A percentile compares a stretch with the other conserved stretches of the same genome.
Conservation (phyloP, 129 eudicot species). For the Lactuca sativa region DNA sequence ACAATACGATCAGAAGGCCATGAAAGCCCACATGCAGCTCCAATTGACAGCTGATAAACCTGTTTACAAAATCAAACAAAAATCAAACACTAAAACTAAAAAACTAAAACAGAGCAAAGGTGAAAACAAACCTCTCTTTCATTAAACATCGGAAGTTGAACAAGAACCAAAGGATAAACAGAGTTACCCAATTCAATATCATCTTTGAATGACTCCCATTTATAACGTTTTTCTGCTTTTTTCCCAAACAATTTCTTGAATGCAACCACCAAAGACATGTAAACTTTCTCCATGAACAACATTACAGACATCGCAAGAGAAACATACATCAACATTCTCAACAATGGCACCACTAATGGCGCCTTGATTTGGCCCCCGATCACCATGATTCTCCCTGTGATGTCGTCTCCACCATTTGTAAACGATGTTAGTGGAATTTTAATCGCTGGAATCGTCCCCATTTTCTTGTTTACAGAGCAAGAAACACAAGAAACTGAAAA, state of each 20-base stretch:
- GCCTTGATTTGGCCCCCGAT: neutral
- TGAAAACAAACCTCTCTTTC: constrained; percentile 55
- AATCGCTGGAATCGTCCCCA: neutral
- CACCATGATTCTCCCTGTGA: neutral
- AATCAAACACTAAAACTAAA: neutral
- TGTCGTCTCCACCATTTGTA: neutral
- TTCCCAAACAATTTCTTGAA: constrained; percentile 36
- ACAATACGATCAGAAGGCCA: constrained; percentile 25
- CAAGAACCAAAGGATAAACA: constrained; percentile 39
- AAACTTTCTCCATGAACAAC: neutral
- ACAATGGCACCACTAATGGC: neutral
- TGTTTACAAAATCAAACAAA: constrained; percentile 12
- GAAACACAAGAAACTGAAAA: neutral
- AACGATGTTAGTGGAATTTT: neutral
- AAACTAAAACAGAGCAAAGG: neutral
- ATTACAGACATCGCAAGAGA: neutral
- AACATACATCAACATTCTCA: neutral
- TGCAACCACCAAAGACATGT: neutral
- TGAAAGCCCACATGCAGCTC: constrained; percentile 26
- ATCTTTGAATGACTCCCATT: constrained; percentile 58
- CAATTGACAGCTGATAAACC: constrained; percentile 62
- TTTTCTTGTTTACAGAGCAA: neutral
- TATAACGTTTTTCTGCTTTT: constrained; percentile 47
- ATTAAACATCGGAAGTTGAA: constrained; percentile 42
- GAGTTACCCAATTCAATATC: constrained; percentile 56